Percentiles rank a stretch among this genome's conserved stretches.
Conservation (phyloP, 2,329 filamentous ascomycete species). For the Aschersonia sp. region DNA sequence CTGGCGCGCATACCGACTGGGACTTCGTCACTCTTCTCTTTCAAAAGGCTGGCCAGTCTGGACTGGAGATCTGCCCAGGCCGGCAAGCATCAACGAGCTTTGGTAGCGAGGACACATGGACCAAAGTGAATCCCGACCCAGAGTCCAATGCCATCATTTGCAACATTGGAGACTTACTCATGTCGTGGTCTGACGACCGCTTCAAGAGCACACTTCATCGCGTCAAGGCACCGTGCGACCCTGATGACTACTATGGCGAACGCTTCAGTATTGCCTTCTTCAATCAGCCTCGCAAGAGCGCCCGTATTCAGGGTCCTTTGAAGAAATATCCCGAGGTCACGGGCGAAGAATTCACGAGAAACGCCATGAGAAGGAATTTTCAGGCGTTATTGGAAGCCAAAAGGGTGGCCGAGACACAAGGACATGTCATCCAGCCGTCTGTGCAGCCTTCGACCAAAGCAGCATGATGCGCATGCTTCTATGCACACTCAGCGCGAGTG, state of each 20-base stretch:
- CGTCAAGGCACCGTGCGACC: constrained; percentile 44
- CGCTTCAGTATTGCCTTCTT: constrained; percentile 54
- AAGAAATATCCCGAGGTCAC: constrained; percentile 49
- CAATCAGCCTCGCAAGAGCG: constrained; percentile 46
- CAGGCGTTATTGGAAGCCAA: constrained; percentile 2
- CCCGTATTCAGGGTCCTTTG: constrained; percentile 41
- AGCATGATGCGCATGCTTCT: background rate
- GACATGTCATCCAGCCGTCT: background rate
- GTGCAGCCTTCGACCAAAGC: background rate
- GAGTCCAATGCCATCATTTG: constrained; percentile 39
- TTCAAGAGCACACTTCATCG: constrained; percentile 54
- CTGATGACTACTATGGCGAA: constrained; percentile 40
- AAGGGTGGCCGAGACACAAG: background rate
- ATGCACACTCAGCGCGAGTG: background rate
- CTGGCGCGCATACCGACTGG: constrained; percentile 51
- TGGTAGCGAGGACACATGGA: constrained; percentile 46
- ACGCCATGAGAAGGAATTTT: constrained; percentile 6
- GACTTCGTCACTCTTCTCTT: constrained; percentile 40
- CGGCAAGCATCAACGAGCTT: constrained; percentile 45
- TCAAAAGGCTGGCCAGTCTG: constrained; percentile 43
- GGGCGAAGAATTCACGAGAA: constrained; percentile 40
- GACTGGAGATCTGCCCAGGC: constrained; percentile 51
- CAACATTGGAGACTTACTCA: constrained; percentile 52
- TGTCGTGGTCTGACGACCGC: constrained; percentile 53
- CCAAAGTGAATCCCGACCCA: constrained; percentile 38